These are phyloP conservation scores for Pelargonium cotyledonis DNA, from an alignment of 441 rosid genomes.

Conservation along the genomic window DNA sequence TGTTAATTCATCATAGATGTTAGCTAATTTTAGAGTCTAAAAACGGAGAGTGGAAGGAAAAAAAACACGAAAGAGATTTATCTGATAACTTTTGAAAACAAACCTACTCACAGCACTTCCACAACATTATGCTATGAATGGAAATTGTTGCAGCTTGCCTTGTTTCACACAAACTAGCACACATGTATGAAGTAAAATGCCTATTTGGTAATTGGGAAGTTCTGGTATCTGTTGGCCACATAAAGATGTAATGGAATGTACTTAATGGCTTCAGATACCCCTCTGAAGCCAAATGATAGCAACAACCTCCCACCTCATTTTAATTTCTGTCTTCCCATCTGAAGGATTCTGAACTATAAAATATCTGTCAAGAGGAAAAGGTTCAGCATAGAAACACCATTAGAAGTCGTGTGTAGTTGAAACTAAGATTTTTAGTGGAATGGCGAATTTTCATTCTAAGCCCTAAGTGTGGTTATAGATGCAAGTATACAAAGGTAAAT, in stretches of 20 bases:
- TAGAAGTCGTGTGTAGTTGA: not conserved
- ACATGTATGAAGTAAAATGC: not conserved
- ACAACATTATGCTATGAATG: not conserved
- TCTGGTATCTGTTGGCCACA: not conserved
- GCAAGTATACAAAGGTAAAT: not conserved
- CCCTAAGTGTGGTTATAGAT: not conserved
- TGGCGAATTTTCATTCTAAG: not conserved
- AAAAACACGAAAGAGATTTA: not conserved
- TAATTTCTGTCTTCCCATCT: not conserved
- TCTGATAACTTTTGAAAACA: not conserved
- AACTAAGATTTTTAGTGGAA: not conserved
- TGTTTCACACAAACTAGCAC: not conserved
- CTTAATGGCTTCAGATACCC: not conserved
- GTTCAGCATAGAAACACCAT: not conserved
- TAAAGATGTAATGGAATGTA: not conserved
- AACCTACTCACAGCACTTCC: not conserved
- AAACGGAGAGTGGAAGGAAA: not conserved
- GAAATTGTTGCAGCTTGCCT: not conserved
- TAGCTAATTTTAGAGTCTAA: conserved; percentile 1
- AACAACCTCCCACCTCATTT: not conserved
- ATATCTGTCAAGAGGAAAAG: not conserved
- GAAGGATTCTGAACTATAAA: not conserved
- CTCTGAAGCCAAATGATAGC: not conserved
- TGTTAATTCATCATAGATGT: not conserved
- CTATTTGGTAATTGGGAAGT: not conserved